phyloP scores from a whole-genome alignment of 331 rosid genomes.

The Telfairia occidentalis region DNA sequence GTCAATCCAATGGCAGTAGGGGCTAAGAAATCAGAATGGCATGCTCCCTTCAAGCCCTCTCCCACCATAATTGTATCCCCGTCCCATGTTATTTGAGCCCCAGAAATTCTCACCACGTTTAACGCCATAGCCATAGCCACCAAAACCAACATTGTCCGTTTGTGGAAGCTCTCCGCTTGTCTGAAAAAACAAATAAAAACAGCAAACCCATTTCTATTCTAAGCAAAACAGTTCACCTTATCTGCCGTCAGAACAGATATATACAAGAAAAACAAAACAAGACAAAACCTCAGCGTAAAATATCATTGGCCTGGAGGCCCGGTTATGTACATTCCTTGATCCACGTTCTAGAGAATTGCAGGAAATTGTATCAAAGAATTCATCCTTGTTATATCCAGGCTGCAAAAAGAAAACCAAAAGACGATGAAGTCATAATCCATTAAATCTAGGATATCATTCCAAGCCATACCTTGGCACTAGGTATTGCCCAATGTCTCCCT shows the following conservation, averaged over 20 bases:
- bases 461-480: not conserved
- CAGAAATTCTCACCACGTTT: slow-evolving; percentile 33
- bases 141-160: slow-evolving; percentile 28
- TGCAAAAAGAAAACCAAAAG: slow-evolving; percentile 28
- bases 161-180: slow-evolving; percentile 41
- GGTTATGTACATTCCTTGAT: slow-evolving; percentile 21
- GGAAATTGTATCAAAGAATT: slow-evolving; percentile 24
- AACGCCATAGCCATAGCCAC: slow-evolving; percentile 32
- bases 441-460: not conserved
- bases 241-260: not conserved
- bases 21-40: slow-evolving; percentile 21
- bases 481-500: not conserved
- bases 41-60: slow-evolving; percentile 37
- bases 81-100: slow-evolving; percentile 33
- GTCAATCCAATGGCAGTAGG: not conserved
- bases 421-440: not conserved
- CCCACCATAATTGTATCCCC: slow-evolving; percentile 39
- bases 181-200: slow-evolving; percentile 28
- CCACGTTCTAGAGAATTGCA: slow-evolving; percentile 28
- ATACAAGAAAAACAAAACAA: not conserved
- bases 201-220: not conserved
- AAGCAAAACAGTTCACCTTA: not conserved
- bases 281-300: not conserved
- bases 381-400: slow-evolving; percentile 27
- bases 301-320: slow-evolving; percentile 13